Percentiles rank a stretch among this genome's conserved stretches.
These are phyloP conservation scores for Serendipita vermifera DNA, from an alignment of 768 basidiomycete species.

Conservation along the genomic window DNA sequence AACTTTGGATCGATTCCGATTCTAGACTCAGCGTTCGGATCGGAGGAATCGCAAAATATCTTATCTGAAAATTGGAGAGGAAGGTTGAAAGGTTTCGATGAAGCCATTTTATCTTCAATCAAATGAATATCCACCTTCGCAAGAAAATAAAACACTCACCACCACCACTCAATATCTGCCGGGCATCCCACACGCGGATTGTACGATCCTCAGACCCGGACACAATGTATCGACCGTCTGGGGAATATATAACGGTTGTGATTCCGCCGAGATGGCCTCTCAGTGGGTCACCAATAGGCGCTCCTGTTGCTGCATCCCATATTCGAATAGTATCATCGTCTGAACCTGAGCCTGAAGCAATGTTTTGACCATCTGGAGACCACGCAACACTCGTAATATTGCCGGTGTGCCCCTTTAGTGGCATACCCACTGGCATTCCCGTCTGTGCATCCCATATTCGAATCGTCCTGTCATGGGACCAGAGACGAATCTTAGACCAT, in stretches of 20 bases:
- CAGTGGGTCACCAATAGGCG: no score
- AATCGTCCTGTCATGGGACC: constrained; percentile 20
- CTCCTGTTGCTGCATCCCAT: constrained; percentile 21
- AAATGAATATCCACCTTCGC: no score
- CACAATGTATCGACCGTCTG: constrained; percentile 20
- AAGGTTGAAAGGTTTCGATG: no score
- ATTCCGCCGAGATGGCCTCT: constrained; percentile 15
- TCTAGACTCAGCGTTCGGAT: no score
- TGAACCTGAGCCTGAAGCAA: constrained; percentile 25
- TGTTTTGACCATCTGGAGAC: constrained; percentile 20
- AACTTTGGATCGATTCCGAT: no score
- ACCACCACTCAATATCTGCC: no score
- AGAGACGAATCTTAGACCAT: constrained; percentile 22
- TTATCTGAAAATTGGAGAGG: no score
- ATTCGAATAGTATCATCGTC: constrained; percentile 22
- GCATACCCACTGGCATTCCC: constrained; percentile 21
- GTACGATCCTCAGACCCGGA: constrained; percentile 21
- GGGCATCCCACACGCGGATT: constrained; percentile 25
- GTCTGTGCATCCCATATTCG: constrained; percentile 25
- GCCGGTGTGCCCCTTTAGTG: constrained; percentile 20
- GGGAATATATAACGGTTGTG: constrained; percentile 19
- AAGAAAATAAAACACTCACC: no score
- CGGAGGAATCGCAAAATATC: no score
- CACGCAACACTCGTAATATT: constrained; percentile 22
- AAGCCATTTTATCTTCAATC: no score